Base-by-base conservation (phyloP, 2,329 filamentous ascomycete species). In the Cladosporium sp. region DNA sequence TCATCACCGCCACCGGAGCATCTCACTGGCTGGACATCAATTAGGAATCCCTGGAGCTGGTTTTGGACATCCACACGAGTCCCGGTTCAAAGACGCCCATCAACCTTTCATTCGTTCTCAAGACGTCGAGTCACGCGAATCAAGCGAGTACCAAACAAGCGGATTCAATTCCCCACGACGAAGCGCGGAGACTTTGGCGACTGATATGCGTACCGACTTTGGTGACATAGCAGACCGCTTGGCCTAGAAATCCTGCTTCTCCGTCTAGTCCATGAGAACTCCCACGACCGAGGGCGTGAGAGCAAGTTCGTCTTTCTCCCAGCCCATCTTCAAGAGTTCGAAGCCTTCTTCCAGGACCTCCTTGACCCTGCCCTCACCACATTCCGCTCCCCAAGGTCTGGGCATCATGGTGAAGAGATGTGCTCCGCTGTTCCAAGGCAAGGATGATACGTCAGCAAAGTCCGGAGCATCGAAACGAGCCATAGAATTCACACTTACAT, bases 401-500 rank as follows among this genome's bases (percentile, higher is more conserved):
- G 59, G 68, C 69, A 70, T 69, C 8, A 29, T 66, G 31, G 21
- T 37, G 26, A 63, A 33, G 10, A 70, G 46, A 64, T 70, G 69
- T n/a, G 67, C 67, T 11, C 66, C 69, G 29, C 50, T 53, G 7
- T 33, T 6, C 21, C 18, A 44, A 3, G 7, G 18, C 5, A 16
- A 44, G 21, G 18, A 44, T 29, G 1, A 53, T 3, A 31, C 31
- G 28, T 31, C 28, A 53, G 50, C 26, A 53, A 53, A 33, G 16
- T 21, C 40, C 2, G 18, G 18, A 44, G 40, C 40, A 44, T 44
- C 40, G n/a, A 18, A 18, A 21, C 18, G 40, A 6, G 18, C 5
- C 40, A 3, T 11, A 21, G 7, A 8, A 21, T 33, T 12, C 23
- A 31, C 52, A 33, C 52, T 55, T 31, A 55, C 52, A 70, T 66